Percentiles rank a stretch among this genome's conserved stretches.
Evolutionary conservation across 257 asterid species (phyloP).

Genomic region (Parsonsia alboflavescens): DNA sequence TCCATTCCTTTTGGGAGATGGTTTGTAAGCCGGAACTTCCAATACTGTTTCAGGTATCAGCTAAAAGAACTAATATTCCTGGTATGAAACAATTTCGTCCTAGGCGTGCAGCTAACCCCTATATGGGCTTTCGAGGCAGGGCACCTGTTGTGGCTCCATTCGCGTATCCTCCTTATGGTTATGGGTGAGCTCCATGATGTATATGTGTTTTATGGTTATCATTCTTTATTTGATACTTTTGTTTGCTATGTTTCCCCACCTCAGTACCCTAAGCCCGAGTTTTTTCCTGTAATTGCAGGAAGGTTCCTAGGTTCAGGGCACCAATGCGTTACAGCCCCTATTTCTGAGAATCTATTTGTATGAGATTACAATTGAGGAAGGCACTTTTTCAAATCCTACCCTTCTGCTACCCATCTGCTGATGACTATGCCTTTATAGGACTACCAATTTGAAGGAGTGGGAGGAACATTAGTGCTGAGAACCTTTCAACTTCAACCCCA

Average conservation of each 20-base stretch:
- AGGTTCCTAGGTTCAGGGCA: conserved; percentile 60
- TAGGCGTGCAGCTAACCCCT: conserved; percentile 46
- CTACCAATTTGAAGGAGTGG: conserved; percentile 1
- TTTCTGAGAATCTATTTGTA: conserved; percentile 30
- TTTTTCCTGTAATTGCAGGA: conserved; percentile 34
- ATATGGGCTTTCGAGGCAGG: conserved; percentile 46
- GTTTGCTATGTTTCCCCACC: background rate
- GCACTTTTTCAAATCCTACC: background rate
- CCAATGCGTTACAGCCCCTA: conserved; percentile 67
- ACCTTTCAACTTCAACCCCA: background rate
- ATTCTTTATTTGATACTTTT: background rate
- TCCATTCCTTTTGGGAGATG: background rate
- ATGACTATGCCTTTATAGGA: background rate
- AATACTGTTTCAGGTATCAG: conserved; percentile 45
- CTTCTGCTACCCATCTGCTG: background rate
- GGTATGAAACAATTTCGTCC: conserved; percentile 75
- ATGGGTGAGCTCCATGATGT: conserved; percentile 43
- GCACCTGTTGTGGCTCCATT: conserved; percentile 48
- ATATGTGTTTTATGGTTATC: conserved; percentile 2
- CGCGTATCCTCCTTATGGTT: conserved; percentile 53
- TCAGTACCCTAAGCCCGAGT: no score
- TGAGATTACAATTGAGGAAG: background rate
- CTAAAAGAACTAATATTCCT: conserved; percentile 74
- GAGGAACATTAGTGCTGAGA: background rate
- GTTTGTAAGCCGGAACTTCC: background rate